Base-by-base conservation (phyloP, 1,284 basidiomycete species). In the Dichomitus squalens region DNA sequence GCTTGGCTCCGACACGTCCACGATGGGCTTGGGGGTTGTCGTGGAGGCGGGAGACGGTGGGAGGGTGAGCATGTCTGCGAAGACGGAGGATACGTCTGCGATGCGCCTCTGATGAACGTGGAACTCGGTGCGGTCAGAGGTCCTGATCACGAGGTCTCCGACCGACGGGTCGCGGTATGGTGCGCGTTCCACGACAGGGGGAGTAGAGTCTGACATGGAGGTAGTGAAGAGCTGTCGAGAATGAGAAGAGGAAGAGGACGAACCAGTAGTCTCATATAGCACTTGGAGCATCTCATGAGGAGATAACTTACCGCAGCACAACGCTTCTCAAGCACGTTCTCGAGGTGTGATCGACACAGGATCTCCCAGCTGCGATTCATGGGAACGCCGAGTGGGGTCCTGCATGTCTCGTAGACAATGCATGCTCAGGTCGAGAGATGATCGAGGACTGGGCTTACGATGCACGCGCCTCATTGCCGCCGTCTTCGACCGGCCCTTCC, bases 111-210 rank as follows among this genome's bases (percentile, higher is more conserved):
- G 52, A 49, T 52, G 51, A 8, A 62, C 51, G 49, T 59, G 47
- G 53, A 66, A 61, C 60, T 64, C 48, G 14, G 56, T 36, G 8
- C 21, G 36, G 38, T 65, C 56, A 12, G 65, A 67, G 53, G 70
- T 59, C 55, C 65, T 66, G 61, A 67, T 59, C 68, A 70, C 70
- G 62, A 67, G 59, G 66, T 67, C 60, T 60, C 50, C 64, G 36
- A 38, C 52, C 3, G 16, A 9, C 4, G 46, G 27, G 39, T 49
- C 40, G 7, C 23, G 40, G 40, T 43, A 43, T 7, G 40, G 40
- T 12, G 23, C 7, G 18, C n/a, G 7, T 16, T 39, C 38, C n/a
- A n/a, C n/a, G n/a, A n/a, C n/a, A n/a, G 16, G 7, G 38, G 18
- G 5, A 7, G 7, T 33, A 12, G 38, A 39, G 16, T 39, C 16